These are phyloP conservation scores for Spirogloea muscicola DNA, from an alignment of 139 green algal genomes.

Conservation along the genomic window DNA sequence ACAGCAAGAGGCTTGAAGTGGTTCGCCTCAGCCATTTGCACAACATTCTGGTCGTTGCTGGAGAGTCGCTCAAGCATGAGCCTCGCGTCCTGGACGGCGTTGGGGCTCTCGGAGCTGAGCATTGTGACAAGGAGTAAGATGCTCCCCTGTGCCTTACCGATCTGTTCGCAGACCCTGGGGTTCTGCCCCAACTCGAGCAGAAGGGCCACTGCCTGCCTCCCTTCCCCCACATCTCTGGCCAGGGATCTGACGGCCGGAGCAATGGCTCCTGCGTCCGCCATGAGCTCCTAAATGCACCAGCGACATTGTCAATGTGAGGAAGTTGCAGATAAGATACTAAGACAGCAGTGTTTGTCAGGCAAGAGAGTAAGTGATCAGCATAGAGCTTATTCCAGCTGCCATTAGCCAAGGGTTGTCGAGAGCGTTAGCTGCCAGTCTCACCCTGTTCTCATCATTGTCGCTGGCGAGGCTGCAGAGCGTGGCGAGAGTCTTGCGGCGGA, in stretches of 20 bases:
- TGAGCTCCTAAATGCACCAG: too few species aligned
- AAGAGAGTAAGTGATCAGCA: too few species aligned
- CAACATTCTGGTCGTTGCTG: slow-evolving; percentile 37
- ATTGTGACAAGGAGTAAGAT: slow-evolving; percentile 40
- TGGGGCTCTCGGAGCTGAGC: slow-evolving; percentile 26
- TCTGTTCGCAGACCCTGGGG: slow-evolving; percentile 35
- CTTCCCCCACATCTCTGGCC: slow-evolving; percentile 22
- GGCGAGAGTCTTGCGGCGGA: slow-evolving; percentile 30
- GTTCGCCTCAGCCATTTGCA: slow-evolving; percentile 38
- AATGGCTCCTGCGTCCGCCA: slow-evolving; percentile 22
- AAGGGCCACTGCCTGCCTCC: slow-evolving; percentile 28
- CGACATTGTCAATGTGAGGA: too few species aligned
- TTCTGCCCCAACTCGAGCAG: slow-evolving; percentile 33
- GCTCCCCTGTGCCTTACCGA: slow-evolving; percentile 20
- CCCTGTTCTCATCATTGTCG: slow-evolving; percentile 39
- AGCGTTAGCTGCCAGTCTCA: too few species aligned
- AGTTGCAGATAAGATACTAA: too few species aligned
- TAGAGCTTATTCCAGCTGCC: too few species aligned
- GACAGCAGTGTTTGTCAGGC: too few species aligned
- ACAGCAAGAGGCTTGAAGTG: slow-evolving; percentile 32
- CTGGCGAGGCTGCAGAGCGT: slow-evolving; percentile 19
- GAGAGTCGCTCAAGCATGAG: slow-evolving; percentile 23
- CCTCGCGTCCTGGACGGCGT: slow-evolving; percentile 16
- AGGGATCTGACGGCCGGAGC: slow-evolving; percentile 20
- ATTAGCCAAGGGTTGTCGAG: too few species aligned